phyloP scores from a whole-genome alignment of 495 filamentous ascomycete species.

The Lindgomyces ingoldianus region DNA sequence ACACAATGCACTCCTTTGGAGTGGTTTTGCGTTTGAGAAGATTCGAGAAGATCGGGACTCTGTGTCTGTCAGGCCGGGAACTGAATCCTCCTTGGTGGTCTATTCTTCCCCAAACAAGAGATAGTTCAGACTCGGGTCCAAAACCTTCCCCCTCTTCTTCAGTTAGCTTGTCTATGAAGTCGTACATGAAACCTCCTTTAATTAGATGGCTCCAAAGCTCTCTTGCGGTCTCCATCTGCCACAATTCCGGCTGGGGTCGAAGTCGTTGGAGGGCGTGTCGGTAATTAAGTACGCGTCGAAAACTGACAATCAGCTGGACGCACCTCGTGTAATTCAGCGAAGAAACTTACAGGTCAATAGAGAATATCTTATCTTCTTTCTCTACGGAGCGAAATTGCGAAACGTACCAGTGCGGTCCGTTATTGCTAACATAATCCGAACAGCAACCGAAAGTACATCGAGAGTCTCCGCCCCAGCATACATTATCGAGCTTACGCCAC shows the following conservation, averaged over 20 bases:
- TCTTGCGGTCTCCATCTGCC: background rate
- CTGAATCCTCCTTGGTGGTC: background rate
- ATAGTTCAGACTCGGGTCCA: too few species aligned
- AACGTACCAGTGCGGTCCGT: background rate
- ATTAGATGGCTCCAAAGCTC: background rate
- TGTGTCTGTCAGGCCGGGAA: background rate
- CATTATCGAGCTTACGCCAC: background rate
- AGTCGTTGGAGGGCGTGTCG: background rate
- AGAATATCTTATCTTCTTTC: background rate
- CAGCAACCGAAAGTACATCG: background rate
- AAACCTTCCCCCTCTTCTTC: too few species aligned
- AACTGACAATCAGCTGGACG: background rate
- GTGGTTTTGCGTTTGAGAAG: background rate
- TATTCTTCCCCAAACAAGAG: background rate
- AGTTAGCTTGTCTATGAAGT: background rate
- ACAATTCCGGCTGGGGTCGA: too few species aligned
- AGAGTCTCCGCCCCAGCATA: background rate
- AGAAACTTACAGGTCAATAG: background rate
- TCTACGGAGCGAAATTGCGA: background rate
- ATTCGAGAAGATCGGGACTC: constrained; percentile 4
- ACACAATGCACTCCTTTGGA: constrained; percentile 18
- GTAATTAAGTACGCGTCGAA: background rate
- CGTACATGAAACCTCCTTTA: background rate
- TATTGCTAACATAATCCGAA: background rate
- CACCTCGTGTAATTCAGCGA: background rate